Evolutionary conservation across 1,284 basidiomycete genomes (phyloP).

Genomic region (Singerocomus inundabilis): DNA sequence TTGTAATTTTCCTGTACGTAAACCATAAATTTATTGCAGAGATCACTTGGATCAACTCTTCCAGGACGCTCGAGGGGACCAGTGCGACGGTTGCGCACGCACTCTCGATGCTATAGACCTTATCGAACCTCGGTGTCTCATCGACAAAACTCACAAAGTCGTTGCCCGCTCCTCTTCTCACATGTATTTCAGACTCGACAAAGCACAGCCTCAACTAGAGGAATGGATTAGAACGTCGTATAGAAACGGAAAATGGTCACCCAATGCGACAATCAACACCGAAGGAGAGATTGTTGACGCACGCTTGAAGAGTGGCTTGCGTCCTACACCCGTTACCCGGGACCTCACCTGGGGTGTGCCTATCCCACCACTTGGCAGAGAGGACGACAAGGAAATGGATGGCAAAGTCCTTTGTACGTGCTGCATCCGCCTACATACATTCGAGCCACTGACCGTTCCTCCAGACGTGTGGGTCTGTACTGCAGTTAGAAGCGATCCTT

Average conservation of each 20-base stretch:
- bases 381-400: constrained; percentile 81
- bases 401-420: constrained; percentile 94
- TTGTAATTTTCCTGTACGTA: constrained; percentile 74
- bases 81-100: constrained; percentile 94
- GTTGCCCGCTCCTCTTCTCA: constrained; percentile 83
- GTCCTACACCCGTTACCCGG: constrained; percentile 89
- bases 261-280: constrained; percentile 85
- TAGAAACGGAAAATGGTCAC: constrained; percentile 86
- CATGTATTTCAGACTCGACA: constrained; percentile 89
- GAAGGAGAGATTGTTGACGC: constrained; percentile 91
- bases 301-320: constrained; percentile 83
- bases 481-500: not conserved
- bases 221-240: constrained; percentile 86
- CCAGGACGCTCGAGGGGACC: constrained; percentile 95
- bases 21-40: constrained; percentile 11
- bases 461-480: constrained; percentile 79
- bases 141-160: constrained; percentile 79
- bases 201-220: constrained; percentile 81
- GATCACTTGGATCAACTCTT: not conserved
- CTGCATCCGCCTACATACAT: not conserved
- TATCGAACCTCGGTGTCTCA: constrained; percentile 92
- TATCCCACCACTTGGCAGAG: constrained; percentile 73
- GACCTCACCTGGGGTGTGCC: constrained; percentile 98
- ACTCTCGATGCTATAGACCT: constrained; percentile 94
- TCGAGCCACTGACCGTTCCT: constrained; percentile 6